Conservation (phyloP, 768 basidiomycete genomes). For the Tulasnella sp. region DNA sequence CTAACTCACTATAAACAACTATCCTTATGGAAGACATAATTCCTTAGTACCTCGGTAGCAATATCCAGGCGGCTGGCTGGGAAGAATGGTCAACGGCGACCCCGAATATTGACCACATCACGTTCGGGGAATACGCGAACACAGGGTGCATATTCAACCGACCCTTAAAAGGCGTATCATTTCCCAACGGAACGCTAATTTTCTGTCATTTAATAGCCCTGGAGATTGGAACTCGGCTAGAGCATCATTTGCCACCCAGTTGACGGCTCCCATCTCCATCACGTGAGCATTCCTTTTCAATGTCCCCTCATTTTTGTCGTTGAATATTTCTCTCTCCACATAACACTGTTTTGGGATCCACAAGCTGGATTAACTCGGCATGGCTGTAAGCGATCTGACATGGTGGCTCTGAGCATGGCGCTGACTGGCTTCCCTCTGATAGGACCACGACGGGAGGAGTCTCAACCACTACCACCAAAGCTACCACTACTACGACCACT, state of each 20-base stretch:
- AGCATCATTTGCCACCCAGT: conserved; percentile 25
- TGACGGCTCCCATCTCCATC: conserved; percentile 16
- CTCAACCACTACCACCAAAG: too few relatives aligned
- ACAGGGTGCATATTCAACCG: conserved; percentile 20
- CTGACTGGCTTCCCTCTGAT: too few relatives aligned
- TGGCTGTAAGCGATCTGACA: not conserved
- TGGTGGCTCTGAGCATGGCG: not conserved
- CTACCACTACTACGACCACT: too few relatives aligned
- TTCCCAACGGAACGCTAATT: not conserved
- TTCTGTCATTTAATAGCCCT: conserved; percentile 7
- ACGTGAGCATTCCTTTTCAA: not conserved
- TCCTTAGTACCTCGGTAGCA: conserved; percentile 14
- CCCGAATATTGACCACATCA: conserved; percentile 27
- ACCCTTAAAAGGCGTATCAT: not conserved
- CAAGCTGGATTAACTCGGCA: conserved; percentile 10
- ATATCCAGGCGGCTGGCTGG: conserved; percentile 22
- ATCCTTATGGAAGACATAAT: not conserved
- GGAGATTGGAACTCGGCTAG: conserved; percentile 19
- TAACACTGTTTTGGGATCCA: conserved; percentile 13
- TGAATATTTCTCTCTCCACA: not conserved
- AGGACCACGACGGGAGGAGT: too few relatives aligned
- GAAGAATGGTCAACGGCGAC: conserved; percentile 22
- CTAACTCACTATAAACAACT: not conserved
- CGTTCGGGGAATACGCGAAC: conserved; percentile 28
- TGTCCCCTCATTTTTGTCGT: not conserved